Conservation (phyloP, 305 asterid genomes). For the Fraxinus dipetala region DNA sequence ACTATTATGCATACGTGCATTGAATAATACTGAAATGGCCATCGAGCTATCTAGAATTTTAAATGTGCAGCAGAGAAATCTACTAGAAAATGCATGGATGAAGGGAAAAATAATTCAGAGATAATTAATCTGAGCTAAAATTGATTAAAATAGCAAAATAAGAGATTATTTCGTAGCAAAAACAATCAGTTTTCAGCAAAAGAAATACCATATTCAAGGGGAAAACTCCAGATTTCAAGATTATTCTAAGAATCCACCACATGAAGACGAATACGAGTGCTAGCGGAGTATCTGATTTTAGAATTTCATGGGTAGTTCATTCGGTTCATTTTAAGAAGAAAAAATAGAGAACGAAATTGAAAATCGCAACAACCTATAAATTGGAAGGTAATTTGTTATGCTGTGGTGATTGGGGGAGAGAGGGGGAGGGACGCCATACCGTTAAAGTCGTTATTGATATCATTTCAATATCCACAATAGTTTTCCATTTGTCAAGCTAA, state of each 20-base stretch:
- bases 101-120: background rate
- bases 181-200: background rate
- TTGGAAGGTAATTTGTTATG: background rate
- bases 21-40: background rate
- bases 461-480: background rate
- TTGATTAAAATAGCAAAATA: background rate
- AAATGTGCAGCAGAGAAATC: background rate
- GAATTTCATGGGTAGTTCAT: background rate
- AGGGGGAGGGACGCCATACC: no score
- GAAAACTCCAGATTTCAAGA: constrained; percentile 24
- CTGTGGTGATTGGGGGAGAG: background rate
- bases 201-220: constrained; percentile 24
- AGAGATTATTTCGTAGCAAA: background rate
- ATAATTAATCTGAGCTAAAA: background rate
- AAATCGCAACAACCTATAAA: background rate
- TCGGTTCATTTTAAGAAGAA: background rate
- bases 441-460: no score
- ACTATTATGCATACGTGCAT: background rate
- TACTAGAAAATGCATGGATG: background rate
- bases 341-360: background rate
- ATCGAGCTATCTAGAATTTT: background rate
- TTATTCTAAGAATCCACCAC: constrained; percentile 22
- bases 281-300: background rate
- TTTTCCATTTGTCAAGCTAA: background rate
- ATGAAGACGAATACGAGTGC: constrained; percentile 9